Evolutionary conservation across 2,329 filamentous ascomycete species (phyloP).

Genomic region (Pseudogymnoascus sp.): DNA sequence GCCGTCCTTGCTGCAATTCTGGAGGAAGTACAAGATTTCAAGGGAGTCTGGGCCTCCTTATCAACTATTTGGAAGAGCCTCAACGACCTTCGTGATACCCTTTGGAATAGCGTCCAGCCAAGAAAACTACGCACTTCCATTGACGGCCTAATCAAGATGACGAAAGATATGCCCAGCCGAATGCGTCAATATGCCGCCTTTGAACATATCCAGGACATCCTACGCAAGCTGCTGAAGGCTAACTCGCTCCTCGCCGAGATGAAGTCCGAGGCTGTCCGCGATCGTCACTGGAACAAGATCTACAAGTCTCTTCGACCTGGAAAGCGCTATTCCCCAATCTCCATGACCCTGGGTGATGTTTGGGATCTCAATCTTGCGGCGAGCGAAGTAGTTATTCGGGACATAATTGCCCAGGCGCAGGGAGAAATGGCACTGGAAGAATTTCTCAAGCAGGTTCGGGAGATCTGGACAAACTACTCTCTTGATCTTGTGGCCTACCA

Average conservation of each 20-base stretch:
- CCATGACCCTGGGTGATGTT: slow-evolving; percentile 94
- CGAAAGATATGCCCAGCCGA: slow-evolving; percentile 96
- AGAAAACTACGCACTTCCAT: slow-evolving; percentile 85
- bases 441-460: slow-evolving; percentile 90
- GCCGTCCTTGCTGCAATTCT: slow-evolving; percentile 77
- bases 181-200: slow-evolving; percentile 99
- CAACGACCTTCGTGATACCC: slow-evolving; percentile 82
- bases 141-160: slow-evolving; percentile 91
- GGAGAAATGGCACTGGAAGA: slow-evolving; percentile 98
- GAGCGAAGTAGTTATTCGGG: slow-evolving; percentile 78
- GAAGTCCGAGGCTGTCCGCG: slow-evolving; percentile 92
- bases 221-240: slow-evolving; percentile 83
- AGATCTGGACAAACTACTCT: slow-evolving; percentile 93
- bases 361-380: slow-evolving; percentile 92
- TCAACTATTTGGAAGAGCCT: slow-evolving; percentile 95
- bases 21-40: slow-evolving; percentile 97
- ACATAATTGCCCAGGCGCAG: slow-evolving; percentile 91
- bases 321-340: slow-evolving; percentile 87
- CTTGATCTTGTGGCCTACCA: slow-evolving; percentile 95
- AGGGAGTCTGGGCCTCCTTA: slow-evolving; percentile 93
- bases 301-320: slow-evolving; percentile 92
- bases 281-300: slow-evolving; percentile 95
- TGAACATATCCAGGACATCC: slow-evolving; percentile 88
- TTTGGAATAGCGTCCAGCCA: slow-evolving; percentile 94
- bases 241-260: slow-evolving; percentile 82